These are phyloP conservation scores for Aspergillus asperescens DNA, from an alignment of 495 filamentous ascomycete species.

Conservation along the genomic window DNA sequence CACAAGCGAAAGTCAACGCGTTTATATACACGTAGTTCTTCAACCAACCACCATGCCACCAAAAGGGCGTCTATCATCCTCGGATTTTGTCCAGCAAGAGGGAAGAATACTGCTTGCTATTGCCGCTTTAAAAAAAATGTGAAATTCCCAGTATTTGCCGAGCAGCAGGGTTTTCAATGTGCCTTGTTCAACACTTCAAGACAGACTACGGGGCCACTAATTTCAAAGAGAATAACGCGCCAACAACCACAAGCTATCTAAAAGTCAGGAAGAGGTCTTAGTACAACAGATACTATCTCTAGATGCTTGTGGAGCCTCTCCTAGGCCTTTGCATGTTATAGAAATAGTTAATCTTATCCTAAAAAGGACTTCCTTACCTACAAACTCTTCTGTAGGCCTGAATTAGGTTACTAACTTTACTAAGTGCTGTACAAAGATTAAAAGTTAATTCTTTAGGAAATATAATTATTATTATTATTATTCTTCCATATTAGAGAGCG, in stretches of 20 bases:
- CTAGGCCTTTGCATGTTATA: slow-evolving; percentile 19
- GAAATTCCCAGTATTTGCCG: slow-evolving; percentile 4
- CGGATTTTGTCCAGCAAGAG: slow-evolving; percentile 11
- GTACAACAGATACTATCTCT: slow-evolving; percentile 27
- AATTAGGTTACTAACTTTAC: no score
- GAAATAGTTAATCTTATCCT: no score
- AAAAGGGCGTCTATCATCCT: not conserved
- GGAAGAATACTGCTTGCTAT: slow-evolving; percentile 5
- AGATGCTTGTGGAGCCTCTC: slow-evolving; percentile 14
- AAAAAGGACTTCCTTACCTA: no score
- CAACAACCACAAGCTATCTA: slow-evolving; percentile 24
- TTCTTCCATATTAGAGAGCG: no score
- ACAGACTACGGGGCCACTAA: slow-evolving; percentile 8
- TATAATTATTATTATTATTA: no score
- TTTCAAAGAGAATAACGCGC: slow-evolving; percentile 6
- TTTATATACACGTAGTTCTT: not conserved
- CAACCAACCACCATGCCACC: slow-evolving; percentile 11
- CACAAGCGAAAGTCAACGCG: not conserved
- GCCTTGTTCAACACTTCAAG: slow-evolving; percentile 17
- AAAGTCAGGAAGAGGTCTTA: slow-evolving; percentile 20
- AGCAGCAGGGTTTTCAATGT: slow-evolving; percentile 9
- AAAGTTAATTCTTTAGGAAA: no score
- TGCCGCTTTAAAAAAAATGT: not conserved
- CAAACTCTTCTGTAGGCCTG: no score
- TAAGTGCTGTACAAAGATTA: no score